phyloP scores from a whole-genome alignment of 805 yeast species.

The Kazachstania taianensis region DNA sequence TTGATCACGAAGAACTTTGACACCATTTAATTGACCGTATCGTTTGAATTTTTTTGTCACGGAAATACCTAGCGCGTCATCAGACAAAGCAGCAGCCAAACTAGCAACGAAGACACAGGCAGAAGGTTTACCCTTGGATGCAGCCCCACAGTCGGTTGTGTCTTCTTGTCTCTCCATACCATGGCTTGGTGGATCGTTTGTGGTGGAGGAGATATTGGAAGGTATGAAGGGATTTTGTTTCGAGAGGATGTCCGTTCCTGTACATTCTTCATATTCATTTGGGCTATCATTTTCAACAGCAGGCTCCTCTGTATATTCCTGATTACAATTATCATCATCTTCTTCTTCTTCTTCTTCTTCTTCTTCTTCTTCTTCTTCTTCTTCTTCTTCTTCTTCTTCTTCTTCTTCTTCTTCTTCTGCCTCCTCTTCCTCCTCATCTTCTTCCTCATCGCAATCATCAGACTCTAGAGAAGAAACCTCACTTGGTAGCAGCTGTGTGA shows the following conservation, averaged over 20 bases:
- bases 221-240: too few relatives aligned
- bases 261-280: not conserved
- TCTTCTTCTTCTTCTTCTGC: too few relatives aligned
- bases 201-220: too few relatives aligned
- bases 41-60: slow-evolving; percentile 58
- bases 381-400: not conserved
- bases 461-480: slow-evolving; percentile 19
- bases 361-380: not conserved
- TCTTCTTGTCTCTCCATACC: too few relatives aligned
- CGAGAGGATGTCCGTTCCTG: too few relatives aligned
- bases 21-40: slow-evolving; percentile 64
- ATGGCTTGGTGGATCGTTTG: too few relatives aligned
- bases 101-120: slow-evolving; percentile 86
- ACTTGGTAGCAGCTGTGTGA: slow-evolving; percentile 15
- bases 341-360: not conserved
- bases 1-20: slow-evolving; percentile 76
- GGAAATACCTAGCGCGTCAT: slow-evolving; percentile 57
- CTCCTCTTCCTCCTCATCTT: slow-evolving; percentile 1
- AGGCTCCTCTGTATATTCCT: not conserved
- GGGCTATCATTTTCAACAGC: not conserved
- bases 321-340: not conserved
- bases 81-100: slow-evolving; percentile 52
- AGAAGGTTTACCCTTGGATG: slow-evolving; percentile 63
- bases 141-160: too few relatives aligned
- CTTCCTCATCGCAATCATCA: slow-evolving; percentile 11